phyloP scores from a whole-genome alignment of 495 filamentous ascomycete species.

The Pyronema domesticum region DNA sequence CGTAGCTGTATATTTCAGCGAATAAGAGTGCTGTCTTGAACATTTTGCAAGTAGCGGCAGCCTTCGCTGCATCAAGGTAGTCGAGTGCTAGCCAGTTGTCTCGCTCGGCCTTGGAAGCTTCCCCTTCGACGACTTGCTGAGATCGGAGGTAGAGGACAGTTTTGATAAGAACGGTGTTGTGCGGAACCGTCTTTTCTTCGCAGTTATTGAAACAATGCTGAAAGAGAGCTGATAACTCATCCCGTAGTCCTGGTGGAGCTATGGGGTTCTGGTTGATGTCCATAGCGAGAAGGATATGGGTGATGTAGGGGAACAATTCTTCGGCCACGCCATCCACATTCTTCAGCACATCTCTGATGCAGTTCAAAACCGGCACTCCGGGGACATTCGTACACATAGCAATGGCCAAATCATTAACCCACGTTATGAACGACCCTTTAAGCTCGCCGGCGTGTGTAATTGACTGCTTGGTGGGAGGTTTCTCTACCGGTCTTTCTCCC shows the following conservation, averaged over 20 bases:
- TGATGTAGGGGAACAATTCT: slow-evolving; percentile 55
- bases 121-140: slow-evolving; percentile 39
- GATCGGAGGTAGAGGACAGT: slow-evolving; percentile 76
- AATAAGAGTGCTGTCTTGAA: slow-evolving; percentile 73
- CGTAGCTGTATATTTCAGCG: slow-evolving; percentile 45
- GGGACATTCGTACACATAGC: slow-evolving; percentile 41
- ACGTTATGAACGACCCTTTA: slow-evolving; percentile 28
- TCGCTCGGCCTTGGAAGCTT: slow-evolving; percentile 60
- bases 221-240: slow-evolving; percentile 32
- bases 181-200: slow-evolving; percentile 28
- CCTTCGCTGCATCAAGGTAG: slow-evolving; percentile 49
- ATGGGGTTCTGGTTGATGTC: slow-evolving; percentile 27
- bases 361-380: slow-evolving; percentile 46
- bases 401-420: slow-evolving; percentile 47
- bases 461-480: neutral
- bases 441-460: slow-evolving; percentile 6
- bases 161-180: slow-evolving; percentile 48
- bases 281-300: slow-evolving; percentile 54
- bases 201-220: slow-evolving; percentile 18
- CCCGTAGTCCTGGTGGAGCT: slow-evolving; percentile 21
- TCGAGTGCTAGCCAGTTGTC: slow-evolving; percentile 74
- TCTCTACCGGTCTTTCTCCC: neutral
- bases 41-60: slow-evolving; percentile 68
- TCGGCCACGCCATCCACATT: slow-evolving; percentile 49
- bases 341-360: slow-evolving; percentile 43